Conservation (phyloP, 257 asterid genomes). For the Avicennia marina region DNA sequence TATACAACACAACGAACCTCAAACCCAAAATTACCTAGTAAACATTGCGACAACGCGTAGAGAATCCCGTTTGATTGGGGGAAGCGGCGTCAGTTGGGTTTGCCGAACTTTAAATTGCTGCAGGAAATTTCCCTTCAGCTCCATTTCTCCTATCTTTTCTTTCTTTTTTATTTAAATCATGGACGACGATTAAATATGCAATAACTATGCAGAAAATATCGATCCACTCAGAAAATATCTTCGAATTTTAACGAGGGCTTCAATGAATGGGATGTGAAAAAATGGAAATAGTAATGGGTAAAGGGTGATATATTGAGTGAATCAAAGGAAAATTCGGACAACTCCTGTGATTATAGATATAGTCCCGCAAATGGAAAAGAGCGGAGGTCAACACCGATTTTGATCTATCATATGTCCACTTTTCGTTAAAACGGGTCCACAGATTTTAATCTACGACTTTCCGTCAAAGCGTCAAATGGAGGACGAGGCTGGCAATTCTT, state of each 20-base stretch:
- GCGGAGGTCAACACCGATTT: slow-evolving; percentile 13
- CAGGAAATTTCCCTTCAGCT: slow-evolving; percentile 49
- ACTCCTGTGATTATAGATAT: not conserved
- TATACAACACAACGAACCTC: slow-evolving; percentile 4
- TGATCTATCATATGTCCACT: too few relatives aligned
- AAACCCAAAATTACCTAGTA: slow-evolving; percentile 30
- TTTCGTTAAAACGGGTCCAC: too few relatives aligned
- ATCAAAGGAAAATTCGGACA: slow-evolving; percentile 3
- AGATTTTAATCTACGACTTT: too few relatives aligned
- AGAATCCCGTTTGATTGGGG: slow-evolving; percentile 26
- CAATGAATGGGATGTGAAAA: not conserved
- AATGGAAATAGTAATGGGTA: slow-evolving; percentile 6
- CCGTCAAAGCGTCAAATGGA: too few relatives aligned
- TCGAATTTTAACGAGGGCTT: not conserved
- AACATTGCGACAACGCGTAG: slow-evolving; percentile 28
- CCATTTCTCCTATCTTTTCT: slow-evolving; percentile 35
- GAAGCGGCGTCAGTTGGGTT: slow-evolving; percentile 24
- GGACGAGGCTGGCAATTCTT: too few relatives aligned
- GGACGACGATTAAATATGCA: not conserved
- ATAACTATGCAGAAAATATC: not conserved
- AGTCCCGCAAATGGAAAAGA: slow-evolving; percentile 1
- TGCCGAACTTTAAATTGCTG: slow-evolving; percentile 38
- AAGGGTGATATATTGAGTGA: slow-evolving; percentile 9
- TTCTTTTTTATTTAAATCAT: slow-evolving; percentile 4
- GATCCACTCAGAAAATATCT: not conserved